Conservation (phyloP, 768 basidiomycete genomes). For the Lactifluus subvellereus region DNA sequence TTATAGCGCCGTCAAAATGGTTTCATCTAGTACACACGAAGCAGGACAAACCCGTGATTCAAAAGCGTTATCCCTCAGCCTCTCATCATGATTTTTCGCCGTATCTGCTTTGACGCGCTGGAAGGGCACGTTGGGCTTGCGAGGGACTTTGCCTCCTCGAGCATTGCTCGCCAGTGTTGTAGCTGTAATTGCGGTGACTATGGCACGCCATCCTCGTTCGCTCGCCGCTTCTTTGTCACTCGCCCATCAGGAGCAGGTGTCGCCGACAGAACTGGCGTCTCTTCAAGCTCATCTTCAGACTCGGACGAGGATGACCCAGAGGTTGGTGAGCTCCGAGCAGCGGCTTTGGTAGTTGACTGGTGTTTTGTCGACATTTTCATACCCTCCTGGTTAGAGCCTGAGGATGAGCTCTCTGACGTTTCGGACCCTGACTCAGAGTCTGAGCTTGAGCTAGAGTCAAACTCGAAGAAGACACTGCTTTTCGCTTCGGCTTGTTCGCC, state of each 20-base stretch:
- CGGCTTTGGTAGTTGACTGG: background rate
- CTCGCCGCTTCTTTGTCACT: constrained; percentile 20
- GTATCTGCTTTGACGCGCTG: constrained; percentile 67
- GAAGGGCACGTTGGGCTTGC: constrained; percentile 61
- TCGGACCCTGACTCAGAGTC: constrained; percentile 25
- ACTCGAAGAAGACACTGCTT: background rate
- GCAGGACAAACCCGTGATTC: constrained; percentile 57
- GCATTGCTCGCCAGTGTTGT: constrained; percentile 12
- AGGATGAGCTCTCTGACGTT: constrained; percentile 10
- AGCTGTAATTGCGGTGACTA: constrained; percentile 5
- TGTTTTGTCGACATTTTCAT: constrained; percentile 3
- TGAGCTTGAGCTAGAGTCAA: constrained; percentile 22
- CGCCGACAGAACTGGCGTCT: background rate
- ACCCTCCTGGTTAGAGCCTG: constrained; percentile 5
- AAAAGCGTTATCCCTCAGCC: constrained; percentile 70
- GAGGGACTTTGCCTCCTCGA: constrained; percentile 32
- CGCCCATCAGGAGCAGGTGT: background rate
- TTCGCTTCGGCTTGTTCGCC: background rate
- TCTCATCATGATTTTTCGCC: constrained; percentile 42
- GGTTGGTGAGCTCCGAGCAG: constrained; percentile 12
- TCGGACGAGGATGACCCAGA: constrained; percentile 26
- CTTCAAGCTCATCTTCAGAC: constrained; percentile 13
- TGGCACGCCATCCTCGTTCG: constrained; percentile 14
- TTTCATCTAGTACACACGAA: constrained; percentile 4
- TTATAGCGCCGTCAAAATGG: constrained; percentile 1